A percentile compares a stretch with the other conserved stretches of the same genome.
These are phyloP conservation scores for Platanthera guangdongensis DNA, from an alignment of 106 monocot species.

Conservation along the genomic window DNA sequence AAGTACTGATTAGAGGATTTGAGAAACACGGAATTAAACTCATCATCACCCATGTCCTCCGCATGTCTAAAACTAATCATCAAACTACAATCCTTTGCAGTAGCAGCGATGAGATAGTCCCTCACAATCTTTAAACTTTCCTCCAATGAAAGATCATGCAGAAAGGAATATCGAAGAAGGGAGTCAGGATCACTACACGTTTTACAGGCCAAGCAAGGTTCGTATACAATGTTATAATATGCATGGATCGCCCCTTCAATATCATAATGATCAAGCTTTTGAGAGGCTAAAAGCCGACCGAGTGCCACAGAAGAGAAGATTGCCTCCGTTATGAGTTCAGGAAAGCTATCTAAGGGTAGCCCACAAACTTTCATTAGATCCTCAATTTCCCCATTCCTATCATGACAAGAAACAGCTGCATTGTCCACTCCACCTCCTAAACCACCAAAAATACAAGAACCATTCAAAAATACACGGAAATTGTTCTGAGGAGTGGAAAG, in stretches of 20 bases:
- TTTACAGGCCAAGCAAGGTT: constrained; percentile 61
- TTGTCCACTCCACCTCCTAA: constrained; percentile 42
- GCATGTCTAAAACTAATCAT: constrained; percentile 75
- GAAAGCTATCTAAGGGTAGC: constrained; percentile 28
- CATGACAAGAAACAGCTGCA: neutral
- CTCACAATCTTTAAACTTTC: constrained; percentile 53
- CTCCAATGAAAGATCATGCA: constrained; percentile 64
- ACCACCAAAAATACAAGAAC: constrained; percentile 59
- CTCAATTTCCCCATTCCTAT: constrained; percentile 17
- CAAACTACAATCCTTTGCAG: constrained; percentile 87
- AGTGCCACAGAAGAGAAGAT: constrained; percentile 41
- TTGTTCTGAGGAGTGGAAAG: constrained; percentile 76
- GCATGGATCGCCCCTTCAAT: constrained; percentile 87
- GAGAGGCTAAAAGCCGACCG: constrained; percentile 42
- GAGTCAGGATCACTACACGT: constrained; percentile 29
- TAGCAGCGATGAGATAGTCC: constrained; percentile 59
- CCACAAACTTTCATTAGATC: constrained; percentile 25
- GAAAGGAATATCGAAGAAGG: constrained; percentile 23
- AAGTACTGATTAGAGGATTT: constrained; percentile 53
- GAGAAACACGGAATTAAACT: constrained; percentile 36
- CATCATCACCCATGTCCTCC: constrained; percentile 6
- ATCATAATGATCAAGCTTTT: constrained; percentile 75
- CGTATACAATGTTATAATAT: constrained; percentile 63
- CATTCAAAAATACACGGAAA: constrained; percentile 71
- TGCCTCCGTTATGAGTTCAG: constrained; percentile 53